Base-by-base conservation (phyloP, 2,329 filamentous ascomycete genomes). In the Talaromyces sp. region DNA sequence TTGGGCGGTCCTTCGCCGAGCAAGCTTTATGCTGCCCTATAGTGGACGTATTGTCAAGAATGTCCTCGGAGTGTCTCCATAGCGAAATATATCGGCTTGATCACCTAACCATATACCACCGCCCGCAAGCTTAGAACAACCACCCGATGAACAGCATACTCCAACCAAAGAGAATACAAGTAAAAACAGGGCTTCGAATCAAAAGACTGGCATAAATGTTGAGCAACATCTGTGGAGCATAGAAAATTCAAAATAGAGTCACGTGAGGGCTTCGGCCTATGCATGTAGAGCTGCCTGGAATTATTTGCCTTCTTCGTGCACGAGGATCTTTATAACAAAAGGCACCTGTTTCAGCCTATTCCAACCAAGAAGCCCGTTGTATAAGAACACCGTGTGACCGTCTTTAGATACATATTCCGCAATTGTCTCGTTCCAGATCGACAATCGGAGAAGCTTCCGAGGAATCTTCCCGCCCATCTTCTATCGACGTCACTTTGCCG, bases 401-500 rank as follows among this genome's bases (percentile, higher is more conserved):
- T 31, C 27, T 31, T 31, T 1, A 31, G n/a, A 13, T 37, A 19
- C 37, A 35, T 22, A 56, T n/a, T 1, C 31, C 52, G 52, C 10
- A 56, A 35, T 56, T 56, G 33, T 15, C 33, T 37, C n/a, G 10
- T 7, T 37, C 33, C 33, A 56, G n/a, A 35, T 37, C 31, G n/a
- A 22, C 50, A 35, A 37, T 56, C 31, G 50, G 50, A 56, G 52
- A 39, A 56, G 33, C 33, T 56, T n/a, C 33, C 52, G 33, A 56
- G 33, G 33, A 15, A 22, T 56, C 52, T 56, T 37, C 39, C 52
- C 33, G 37, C 8, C 33, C 17, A 3, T 54, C 33, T 25, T 56
- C 25, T 59, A 33, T 59, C 56, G 56, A 59, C 56, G 56, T 59
- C 56, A 59, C 56, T 45, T 59, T 59, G 37, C 56, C 56, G 37